phyloP scores from a whole-genome alignment of 345 rosid species.

The Capsella bursapastoris region DNA sequence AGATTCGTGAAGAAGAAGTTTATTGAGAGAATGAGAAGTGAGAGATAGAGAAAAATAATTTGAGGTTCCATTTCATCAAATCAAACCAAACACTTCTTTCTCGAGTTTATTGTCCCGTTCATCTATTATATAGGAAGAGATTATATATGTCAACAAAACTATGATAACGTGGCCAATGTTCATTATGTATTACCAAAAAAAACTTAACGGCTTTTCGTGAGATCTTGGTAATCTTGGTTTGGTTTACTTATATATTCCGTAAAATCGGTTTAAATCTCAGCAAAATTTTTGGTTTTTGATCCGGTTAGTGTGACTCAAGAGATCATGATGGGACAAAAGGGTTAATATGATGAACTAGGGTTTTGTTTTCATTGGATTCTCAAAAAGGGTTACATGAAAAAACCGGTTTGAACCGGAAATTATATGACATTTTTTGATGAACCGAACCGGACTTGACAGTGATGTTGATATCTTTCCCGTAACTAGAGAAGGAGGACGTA shows the following conservation, averaged over 20 bases:
- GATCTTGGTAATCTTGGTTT: slow-evolving; percentile 7
- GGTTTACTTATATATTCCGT: slow-evolving; percentile 1
- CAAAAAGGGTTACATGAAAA: background rate
- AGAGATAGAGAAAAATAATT: slow-evolving; percentile 37
- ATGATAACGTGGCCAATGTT: background rate
- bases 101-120: background rate
- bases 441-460: slow-evolving; percentile 19
- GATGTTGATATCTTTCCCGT: slow-evolving; percentile 6
- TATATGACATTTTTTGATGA: background rate
- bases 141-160: too few species aligned
- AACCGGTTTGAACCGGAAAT: slow-evolving; percentile 23
- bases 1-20: slow-evolving; percentile 28
- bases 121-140: slow-evolving; percentile 30
- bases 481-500: slow-evolving; percentile 26
- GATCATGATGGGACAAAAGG: too few species aligned
- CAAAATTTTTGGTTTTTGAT: background rate
- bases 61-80: slow-evolving; percentile 39
- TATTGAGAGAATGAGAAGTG: slow-evolving; percentile 35
- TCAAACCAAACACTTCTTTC: slow-evolving; percentile 18
- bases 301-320: background rate
- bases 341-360: background rate
- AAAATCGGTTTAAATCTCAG: background rate
- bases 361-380: background rate
- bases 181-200: background rate
- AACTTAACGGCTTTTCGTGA: slow-evolving; percentile 1